Conservation (phyloP, 1,139 yeast species). For the Hyphopichia burtonii region DNA sequence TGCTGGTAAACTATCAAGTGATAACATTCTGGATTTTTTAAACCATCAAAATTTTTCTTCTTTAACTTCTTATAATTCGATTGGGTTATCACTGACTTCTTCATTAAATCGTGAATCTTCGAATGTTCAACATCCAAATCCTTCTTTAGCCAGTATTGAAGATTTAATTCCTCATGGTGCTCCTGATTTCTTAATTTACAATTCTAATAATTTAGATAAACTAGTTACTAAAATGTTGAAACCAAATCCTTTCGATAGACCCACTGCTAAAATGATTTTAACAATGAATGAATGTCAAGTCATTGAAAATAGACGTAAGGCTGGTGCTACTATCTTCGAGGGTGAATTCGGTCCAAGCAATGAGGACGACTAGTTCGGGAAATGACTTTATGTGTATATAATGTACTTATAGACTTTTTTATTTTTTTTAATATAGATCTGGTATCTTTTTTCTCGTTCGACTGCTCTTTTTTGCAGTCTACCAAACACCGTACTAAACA, state of each 20-base stretch:
- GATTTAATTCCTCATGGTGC: constrained; percentile 71
- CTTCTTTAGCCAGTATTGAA: constrained; percentile 12
- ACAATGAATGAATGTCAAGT: constrained; percentile 70
- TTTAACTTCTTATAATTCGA: constrained; percentile 31
- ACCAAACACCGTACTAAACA: too few relatives aligned
- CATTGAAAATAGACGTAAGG: constrained; percentile 80
- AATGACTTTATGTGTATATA: neutral
- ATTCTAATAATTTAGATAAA: constrained; percentile 70
- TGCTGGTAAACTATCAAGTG: constrained; percentile 80
- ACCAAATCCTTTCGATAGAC: constrained; percentile 83
- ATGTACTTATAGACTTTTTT: neutral
- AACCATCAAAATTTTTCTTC: constrained; percentile 40
- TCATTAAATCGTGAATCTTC: constrained; percentile 5
- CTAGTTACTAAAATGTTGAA: constrained; percentile 86
- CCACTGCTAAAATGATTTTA: constrained; percentile 70
- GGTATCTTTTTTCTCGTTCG: neutral
- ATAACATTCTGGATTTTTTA: constrained; percentile 46
- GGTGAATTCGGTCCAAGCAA: constrained; percentile 87
- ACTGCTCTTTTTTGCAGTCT: too few relatives aligned
- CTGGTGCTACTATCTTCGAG: constrained; percentile 95
- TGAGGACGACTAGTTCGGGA: constrained; percentile 13
- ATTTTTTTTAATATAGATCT: constrained; percentile 1
- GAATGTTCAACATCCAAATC: constrained; percentile 3
- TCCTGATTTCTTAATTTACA: constrained; percentile 77
- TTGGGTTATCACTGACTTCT: constrained; percentile 7